These are phyloP conservation scores for Rhodomyrtus tomentosa DNA, from an alignment of 345 rosid genomes.

Conservation along the genomic window DNA sequence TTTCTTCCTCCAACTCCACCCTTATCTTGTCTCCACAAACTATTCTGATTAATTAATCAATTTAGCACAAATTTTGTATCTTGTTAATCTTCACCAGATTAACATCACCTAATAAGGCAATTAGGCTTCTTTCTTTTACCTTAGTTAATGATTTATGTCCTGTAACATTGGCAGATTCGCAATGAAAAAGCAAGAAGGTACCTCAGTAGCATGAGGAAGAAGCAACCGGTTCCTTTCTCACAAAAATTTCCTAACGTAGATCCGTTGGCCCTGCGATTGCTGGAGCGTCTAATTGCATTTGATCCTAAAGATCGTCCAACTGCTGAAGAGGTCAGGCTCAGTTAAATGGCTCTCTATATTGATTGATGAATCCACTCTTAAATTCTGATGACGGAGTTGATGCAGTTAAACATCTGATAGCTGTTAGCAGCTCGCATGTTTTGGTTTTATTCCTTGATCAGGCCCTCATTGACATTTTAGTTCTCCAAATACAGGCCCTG, in stretches of 20 bases:
- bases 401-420: neutral
- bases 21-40: neutral
- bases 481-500: conserved; percentile 48
- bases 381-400: neutral
- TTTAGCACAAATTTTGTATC: neutral
- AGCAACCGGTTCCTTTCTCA: conserved; percentile 67
- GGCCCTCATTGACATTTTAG: neutral
- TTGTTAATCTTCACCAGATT: neutral
- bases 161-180: conserved; percentile 51
- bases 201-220: conserved; percentile 84
- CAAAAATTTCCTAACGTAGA: conserved; percentile 79
- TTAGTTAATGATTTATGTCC: neutral
- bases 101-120: neutral
- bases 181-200: conserved; percentile 98
- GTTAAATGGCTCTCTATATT: neutral
- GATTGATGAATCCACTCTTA: neutral
- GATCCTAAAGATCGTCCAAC: conserved; percentile 97
- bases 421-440: neutral
- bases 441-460: neutral
- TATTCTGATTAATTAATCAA: neutral
- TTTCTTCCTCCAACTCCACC: neutral
- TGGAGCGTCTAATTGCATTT: conserved; percentile 79
- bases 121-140: neutral
- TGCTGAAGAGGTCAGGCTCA: conserved; percentile 60
- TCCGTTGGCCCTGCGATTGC: conserved; percentile 66